Conservation (phyloP, 2,329 filamentous ascomycete genomes). For the Talaromyces funiculosus region DNA sequence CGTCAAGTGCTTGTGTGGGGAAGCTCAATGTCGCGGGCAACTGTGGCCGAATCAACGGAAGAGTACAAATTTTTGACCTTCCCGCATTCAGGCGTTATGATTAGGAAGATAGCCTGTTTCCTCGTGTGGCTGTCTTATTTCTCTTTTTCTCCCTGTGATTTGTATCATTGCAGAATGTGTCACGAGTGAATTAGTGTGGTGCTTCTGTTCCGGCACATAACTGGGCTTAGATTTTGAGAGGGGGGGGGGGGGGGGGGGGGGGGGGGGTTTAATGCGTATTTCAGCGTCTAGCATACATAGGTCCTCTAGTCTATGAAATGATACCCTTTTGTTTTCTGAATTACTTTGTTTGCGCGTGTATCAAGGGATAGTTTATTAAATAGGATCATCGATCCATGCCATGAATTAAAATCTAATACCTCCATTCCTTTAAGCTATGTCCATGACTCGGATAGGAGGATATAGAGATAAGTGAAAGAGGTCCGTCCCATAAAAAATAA, state of each 20-base stretch:
- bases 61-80: conserved; percentile 18
- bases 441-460: background rate
- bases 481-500: background rate
- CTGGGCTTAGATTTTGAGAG: background rate
- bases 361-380: background rate
- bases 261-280: too few relatives aligned
- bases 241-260: too few relatives aligned
- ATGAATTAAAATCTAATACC: background rate
- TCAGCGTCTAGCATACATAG: background rate
- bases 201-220: background rate
- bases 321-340: background rate
- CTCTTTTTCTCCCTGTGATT: background rate
- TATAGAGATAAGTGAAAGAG: too few relatives aligned
- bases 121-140: too few relatives aligned
- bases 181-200: background rate
- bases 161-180: background rate
- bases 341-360: background rate
- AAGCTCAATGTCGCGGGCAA: conserved; percentile 38
- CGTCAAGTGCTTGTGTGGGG: conserved; percentile 41
- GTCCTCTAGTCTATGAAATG: background rate
- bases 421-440: background rate
- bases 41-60: conserved; percentile 40
- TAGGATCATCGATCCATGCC: background rate
- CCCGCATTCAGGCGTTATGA: background rate
- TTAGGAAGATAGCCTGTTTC: too few relatives aligned